Percentiles rank a stretch among this genome's conserved stretches.
phyloP scores from a whole-genome alignment of 108 stramenopile species.

The Aureococcus anophagefferens region DNA sequence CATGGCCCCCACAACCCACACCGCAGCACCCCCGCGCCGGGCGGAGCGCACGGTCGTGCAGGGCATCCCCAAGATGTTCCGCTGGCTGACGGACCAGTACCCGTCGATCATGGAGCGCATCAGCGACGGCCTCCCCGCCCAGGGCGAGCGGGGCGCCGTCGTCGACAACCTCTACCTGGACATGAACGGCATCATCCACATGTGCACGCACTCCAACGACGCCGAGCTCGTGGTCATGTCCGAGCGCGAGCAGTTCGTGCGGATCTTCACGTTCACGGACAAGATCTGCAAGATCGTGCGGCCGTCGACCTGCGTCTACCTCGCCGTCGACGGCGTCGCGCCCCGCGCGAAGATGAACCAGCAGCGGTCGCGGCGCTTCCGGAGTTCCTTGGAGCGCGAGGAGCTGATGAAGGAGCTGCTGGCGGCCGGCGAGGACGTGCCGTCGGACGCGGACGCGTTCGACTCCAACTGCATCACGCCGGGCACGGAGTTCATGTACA shows the following conservation, averaged over 20 bases:
- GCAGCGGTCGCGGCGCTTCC: slow-evolving; percentile 93
- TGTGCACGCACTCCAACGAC: slow-evolving; percentile 84
- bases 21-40: no score
- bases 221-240: slow-evolving; percentile 75
- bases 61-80: slow-evolving; percentile 99
- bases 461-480: slow-evolving; percentile 99
- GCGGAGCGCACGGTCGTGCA: no score
- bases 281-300: slow-evolving; percentile 83
- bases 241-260: slow-evolving; percentile 92
- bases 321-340: slow-evolving; percentile 97
- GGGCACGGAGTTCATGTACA: slow-evolving; percentile 96
- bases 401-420: slow-evolving; percentile 64
- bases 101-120: slow-evolving; percentile 87
- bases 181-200: slow-evolving; percentile 99
- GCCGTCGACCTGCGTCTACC: slow-evolving; percentile 71
- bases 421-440: slow-evolving; percentile 43
- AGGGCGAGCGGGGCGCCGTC: background rate
- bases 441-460: slow-evolving; percentile 57
- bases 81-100: slow-evolving; percentile 98
- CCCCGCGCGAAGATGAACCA: slow-evolving; percentile 99
- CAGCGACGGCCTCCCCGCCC: slow-evolving; percentile 42
- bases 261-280: slow-evolving; percentile 82
- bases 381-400: slow-evolving; percentile 82
- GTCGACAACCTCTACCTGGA: slow-evolving; percentile 96
- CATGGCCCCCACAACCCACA: slow-evolving; percentile 11